Evolutionary conservation across 257 asterid genomes (phyloP).

Genomic region (Jacaranda mimosifolia): DNA sequence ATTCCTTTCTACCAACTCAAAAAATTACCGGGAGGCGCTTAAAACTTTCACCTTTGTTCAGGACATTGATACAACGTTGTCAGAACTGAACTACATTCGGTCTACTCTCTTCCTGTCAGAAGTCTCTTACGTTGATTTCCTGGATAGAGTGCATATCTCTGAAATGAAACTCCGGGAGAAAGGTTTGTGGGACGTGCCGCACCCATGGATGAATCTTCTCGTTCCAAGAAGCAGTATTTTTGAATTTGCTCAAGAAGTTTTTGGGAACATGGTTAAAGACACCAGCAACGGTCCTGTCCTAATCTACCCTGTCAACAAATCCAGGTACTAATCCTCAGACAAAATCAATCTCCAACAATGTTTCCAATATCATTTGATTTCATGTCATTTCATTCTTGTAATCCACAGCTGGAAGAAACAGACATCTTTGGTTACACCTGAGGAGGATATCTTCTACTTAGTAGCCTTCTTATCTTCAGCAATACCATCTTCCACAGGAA

Average conservation of each 20-base stretch:
- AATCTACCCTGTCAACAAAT: conserved; percentile 81
- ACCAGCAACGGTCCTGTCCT: conserved; percentile 85
- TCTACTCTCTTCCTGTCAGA: conserved; percentile 74
- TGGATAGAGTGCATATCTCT: conserved; percentile 73
- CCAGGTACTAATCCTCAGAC: conserved; percentile 54
- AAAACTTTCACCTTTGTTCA: conserved; percentile 33
- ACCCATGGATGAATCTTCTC: conserved; percentile 87
- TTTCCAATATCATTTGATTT: neutral
- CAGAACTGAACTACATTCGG: conserved; percentile 55
- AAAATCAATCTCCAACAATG: neutral
- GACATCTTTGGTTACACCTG: conserved; percentile 81
- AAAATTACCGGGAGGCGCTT: neutral
- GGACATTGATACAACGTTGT: conserved; percentile 60
- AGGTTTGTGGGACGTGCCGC: conserved; percentile 88
- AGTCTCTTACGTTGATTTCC: conserved; percentile 67
- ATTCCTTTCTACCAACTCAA: neutral
- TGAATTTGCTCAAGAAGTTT: conserved; percentile 67
- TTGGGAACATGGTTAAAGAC: conserved; percentile 68
- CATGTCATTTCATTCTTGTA: neutral
- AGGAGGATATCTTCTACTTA: conserved; percentile 73
- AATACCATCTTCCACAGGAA: conserved; percentile 66
- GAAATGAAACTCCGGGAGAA: conserved; percentile 66
- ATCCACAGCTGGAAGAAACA: conserved; percentile 72
- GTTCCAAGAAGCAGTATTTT: conserved; percentile 73
- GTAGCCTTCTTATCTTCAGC: conserved; percentile 83